Percentiles rank a stretch among this genome's conserved stretches.
phyloP scores from a whole-genome alignment of 2,329 filamentous ascomycete species.

The Colletotrichum gloeosporioides region DNA sequence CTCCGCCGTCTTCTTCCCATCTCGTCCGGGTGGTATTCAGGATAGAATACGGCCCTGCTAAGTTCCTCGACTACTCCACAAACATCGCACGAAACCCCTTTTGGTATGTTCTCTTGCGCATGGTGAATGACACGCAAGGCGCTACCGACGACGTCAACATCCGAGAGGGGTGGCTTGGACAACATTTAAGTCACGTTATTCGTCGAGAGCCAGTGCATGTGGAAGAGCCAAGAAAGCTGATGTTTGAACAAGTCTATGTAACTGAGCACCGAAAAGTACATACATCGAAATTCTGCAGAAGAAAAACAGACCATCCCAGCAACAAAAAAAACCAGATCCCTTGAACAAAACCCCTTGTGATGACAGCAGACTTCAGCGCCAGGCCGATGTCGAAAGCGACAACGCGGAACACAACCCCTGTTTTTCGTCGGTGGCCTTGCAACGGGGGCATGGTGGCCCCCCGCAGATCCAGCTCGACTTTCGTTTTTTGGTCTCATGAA shows the following conservation, averaged over 20 bases:
- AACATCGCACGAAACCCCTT: not conserved
- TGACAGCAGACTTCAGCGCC: not conserved
- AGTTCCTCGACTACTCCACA: not conserved
- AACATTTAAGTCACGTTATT: no score
- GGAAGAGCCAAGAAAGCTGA: not conserved
- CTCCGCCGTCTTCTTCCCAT: not conserved
- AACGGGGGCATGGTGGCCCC: not conserved
- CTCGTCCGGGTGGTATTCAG: not conserved
- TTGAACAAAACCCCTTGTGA: not conserved
- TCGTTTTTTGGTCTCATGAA: not conserved
- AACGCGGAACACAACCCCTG: not conserved
- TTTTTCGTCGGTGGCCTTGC: not conserved
- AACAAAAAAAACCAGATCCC: not conserved
- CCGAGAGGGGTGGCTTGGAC: not conserved
- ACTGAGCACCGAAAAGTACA: not conserved
- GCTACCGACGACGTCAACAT: not conserved
- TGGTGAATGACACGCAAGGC: rapidly evolving
- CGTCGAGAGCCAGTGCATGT: not conserved
- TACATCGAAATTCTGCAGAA: not conserved
- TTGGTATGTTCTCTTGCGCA: no score
- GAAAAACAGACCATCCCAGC: not conserved
- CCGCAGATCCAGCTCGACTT: not conserved
- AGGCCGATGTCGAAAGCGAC: not conserved
- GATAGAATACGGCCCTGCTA: not conserved
- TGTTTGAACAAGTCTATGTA: not conserved